Evolutionary conservation across 2,329 filamentous ascomycete species (phyloP).

Genomic region (Calonectria pseudoturangicola): DNA sequence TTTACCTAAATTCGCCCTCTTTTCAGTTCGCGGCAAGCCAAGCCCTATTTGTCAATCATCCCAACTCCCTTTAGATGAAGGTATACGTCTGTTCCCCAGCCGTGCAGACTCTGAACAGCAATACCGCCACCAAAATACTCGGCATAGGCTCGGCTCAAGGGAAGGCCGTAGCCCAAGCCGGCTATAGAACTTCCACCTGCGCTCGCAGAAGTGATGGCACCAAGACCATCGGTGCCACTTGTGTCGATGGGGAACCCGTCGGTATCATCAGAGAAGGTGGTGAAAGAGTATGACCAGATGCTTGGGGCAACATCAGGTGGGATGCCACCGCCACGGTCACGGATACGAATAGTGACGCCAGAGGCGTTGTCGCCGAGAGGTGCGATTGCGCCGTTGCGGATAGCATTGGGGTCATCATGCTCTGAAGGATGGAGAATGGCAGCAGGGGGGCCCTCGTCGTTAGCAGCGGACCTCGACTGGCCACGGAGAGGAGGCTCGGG

Average conservation of each 20-base stretch:
- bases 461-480: conserved; percentile 48
- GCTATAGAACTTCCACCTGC: conserved; percentile 89
- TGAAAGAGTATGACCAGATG: conserved; percentile 98
- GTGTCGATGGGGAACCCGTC: conserved; percentile 64
- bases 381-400: conserved; percentile 69
- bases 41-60: conserved; percentile 64
- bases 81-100: conserved; percentile 89
- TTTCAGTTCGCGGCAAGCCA: not conserved
- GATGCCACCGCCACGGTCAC: conserved; percentile 96
- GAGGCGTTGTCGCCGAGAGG: conserved; percentile 80
- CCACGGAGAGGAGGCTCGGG: conserved; percentile 72
- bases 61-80: conserved; percentile 78
- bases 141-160: conserved; percentile 92
- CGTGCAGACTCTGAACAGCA: conserved; percentile 94
- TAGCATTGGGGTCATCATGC: conserved; percentile 62
- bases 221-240: conserved; percentile 74
- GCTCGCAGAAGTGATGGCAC: conserved; percentile 82
- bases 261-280: conserved; percentile 85
- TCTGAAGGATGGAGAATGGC: conserved; percentile 33
- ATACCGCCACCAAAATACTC: conserved; percentile 99
- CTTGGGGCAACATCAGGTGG: conserved; percentile 87
- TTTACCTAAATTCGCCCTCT: no score
- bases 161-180: conserved; percentile 93
- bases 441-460: conserved; percentile 41
- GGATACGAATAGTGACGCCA: conserved; percentile 95